phyloP scores from a whole-genome alignment of 805 yeast genomes.

The Priceomyces haplophilus region DNA sequence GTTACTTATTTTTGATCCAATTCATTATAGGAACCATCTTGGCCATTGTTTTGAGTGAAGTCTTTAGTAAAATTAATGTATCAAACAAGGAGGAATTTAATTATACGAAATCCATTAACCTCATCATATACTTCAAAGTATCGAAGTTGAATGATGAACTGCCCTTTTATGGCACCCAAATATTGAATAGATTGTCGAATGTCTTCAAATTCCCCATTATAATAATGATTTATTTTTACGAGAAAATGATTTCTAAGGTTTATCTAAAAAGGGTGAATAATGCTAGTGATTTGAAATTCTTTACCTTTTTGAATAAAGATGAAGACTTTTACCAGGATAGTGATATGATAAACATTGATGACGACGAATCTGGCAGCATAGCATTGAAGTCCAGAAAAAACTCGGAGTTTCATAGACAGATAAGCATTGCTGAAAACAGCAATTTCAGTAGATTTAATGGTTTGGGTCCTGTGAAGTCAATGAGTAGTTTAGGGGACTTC shows the following conservation, averaged over 20 bases:
- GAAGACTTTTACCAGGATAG: slow-evolving; percentile 27
- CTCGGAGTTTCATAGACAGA: slow-evolving; percentile 18
- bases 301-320: slow-evolving; percentile 33
- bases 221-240: slow-evolving; percentile 32
- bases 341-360: slow-evolving; percentile 23
- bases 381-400: slow-evolving; percentile 24
- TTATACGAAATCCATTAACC: slow-evolving; percentile 38
- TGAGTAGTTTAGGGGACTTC: slow-evolving; percentile 32
- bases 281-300: slow-evolving; percentile 24
- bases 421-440: slow-evolving; percentile 15
- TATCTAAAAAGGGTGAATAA: slow-evolving; percentile 12
- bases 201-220: slow-evolving; percentile 37
- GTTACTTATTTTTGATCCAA: slow-evolving; percentile 53
- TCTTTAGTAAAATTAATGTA: slow-evolving; percentile 33
- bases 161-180: slow-evolving; percentile 7
- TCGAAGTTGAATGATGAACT: slow-evolving; percentile 18
- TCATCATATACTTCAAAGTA: slow-evolving; percentile 35
- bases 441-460: slow-evolving; percentile 5
- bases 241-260: slow-evolving; percentile 21
- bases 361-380: slow-evolving; percentile 27
- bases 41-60: slow-evolving; percentile 50
- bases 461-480: slow-evolving; percentile 28
- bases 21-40: slow-evolving; percentile 53
- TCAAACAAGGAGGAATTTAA: slow-evolving; percentile 39
- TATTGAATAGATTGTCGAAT: slow-evolving; percentile 17